Conservation (phyloP, 148 eudicot genomes). For the Camellia lanceoleosa region DNA sequence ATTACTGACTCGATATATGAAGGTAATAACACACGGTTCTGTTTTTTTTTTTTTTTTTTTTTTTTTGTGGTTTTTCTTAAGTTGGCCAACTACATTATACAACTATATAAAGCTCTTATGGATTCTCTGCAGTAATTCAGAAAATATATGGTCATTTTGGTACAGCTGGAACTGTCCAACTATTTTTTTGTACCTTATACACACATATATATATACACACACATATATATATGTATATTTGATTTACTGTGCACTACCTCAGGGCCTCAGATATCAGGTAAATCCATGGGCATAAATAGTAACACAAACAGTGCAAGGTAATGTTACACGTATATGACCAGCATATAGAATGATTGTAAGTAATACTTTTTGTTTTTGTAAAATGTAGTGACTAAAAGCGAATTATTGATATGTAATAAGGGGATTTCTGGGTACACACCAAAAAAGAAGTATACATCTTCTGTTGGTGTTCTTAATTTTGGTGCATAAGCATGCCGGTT, state of each 20-base stretch:
- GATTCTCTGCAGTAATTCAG: not conserved
- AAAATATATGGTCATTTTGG: not conserved
- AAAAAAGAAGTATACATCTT: too few species aligned
- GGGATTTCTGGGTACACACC: not conserved
- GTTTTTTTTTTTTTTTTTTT: not conserved
- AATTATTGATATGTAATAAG: not conserved
- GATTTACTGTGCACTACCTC: not conserved
- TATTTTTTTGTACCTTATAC: not conserved
- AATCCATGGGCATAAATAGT: not conserved
- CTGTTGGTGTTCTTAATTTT: too few species aligned
- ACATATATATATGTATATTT: not conserved
- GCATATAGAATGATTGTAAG: not conserved
- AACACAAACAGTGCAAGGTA: not conserved
- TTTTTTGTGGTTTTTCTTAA: not conserved
- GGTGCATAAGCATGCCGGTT: too few species aligned
- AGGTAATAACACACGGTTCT: constrained; percentile 42
- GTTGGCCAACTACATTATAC: not conserved
- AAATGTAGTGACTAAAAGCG: not conserved
- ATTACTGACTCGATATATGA: constrained; percentile 83
- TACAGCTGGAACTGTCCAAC: not conserved
- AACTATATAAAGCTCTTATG: not conserved
- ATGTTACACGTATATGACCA: not conserved
- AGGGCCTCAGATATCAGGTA: not conserved
- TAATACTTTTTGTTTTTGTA: not conserved
- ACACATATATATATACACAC: not conserved